Conservation (phyloP, 228 moss, liverwort and hornwort genomes). For the Sphagnum fallax region DNA sequence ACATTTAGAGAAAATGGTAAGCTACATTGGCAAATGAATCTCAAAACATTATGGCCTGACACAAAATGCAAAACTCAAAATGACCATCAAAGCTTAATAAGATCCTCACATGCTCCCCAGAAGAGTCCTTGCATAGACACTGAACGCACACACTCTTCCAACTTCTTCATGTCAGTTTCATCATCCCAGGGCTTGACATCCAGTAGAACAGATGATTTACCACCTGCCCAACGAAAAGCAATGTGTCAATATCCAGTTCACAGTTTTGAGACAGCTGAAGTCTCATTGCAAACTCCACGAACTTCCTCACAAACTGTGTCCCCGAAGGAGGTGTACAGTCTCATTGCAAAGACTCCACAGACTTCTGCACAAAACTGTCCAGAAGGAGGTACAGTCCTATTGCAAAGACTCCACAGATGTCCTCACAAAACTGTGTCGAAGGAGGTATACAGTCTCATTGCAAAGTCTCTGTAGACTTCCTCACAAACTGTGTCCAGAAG, state of each 20-base stretch:
- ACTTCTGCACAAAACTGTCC: too few relatives aligned
- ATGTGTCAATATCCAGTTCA: not conserved
- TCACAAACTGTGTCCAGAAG: too few relatives aligned
- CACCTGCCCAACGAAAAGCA: conserved; percentile 16
- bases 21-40: not conserved
- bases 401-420: not conserved
- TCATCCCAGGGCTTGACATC: conserved; percentile 93
- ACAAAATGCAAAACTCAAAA: not conserved
- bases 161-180: conserved; percentile 64
- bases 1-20: not conserved
- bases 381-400: not conserved
- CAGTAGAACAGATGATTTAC: conserved; percentile 69
- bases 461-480: too few relatives aligned
- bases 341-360: not conserved
- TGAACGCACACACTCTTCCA: conserved; percentile 56
- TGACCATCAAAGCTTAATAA: too few relatives aligned
- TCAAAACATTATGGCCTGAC: not conserved
- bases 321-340: not conserved
- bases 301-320: not conserved
- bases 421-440: too few relatives aligned
- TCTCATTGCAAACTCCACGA: conserved; percentile 1
- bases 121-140: conserved; percentile 61
- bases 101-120: conserved; percentile 64
- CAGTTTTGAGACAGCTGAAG: not conserved
- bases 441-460: too few relatives aligned